Evolutionary conservation across 768 basidiomycete genomes (phyloP).

Genomic region (Russula dissimulans): DNA sequence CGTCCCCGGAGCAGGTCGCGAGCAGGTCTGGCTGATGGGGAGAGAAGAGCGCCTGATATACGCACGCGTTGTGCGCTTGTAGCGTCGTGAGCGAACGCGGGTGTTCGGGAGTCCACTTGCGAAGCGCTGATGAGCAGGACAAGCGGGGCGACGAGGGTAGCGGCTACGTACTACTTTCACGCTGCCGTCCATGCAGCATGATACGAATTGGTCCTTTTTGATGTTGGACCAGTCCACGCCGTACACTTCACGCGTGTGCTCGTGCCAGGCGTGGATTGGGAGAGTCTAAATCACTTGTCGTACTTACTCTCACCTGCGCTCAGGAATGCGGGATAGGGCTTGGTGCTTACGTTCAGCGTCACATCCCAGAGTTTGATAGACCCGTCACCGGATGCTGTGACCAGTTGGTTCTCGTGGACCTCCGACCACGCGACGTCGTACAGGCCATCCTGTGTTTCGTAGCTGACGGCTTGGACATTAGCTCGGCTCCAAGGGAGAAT

Average conservation of each 20-base stretch:
- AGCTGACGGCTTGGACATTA: constrained; percentile 47
- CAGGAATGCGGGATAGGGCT: background rate
- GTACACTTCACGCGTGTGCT: constrained; percentile 89
- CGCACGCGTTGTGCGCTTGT: constrained; percentile 74
- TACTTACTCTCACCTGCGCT: constrained; percentile 25
- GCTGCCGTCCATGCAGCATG: constrained; percentile 86
- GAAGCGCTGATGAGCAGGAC: background rate
- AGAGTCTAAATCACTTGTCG: constrained; percentile 51
- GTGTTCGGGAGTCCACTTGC: constrained; percentile 80
- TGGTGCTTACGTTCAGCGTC: constrained; percentile 57
- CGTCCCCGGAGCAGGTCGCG: constrained; percentile 81
- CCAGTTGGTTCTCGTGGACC: constrained; percentile 86
- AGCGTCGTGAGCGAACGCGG: constrained; percentile 73
- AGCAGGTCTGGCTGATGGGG: constrained; percentile 80
- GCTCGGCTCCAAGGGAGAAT: background rate
- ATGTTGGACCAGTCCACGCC: constrained; percentile 95
- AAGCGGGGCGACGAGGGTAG: background rate
- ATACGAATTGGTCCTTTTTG: constrained; percentile 78
- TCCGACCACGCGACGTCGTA: constrained; percentile 96
- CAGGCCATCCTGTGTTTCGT: constrained; percentile 82
- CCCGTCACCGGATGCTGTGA: constrained; percentile 84
- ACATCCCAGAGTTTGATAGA: constrained; percentile 88
- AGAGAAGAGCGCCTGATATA: constrained; percentile 87
- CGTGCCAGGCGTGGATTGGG: constrained; percentile 88
- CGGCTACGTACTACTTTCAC: constrained; percentile 66